Evolutionary conservation across 1,284 basidiomycete genomes (phyloP).

Genomic region (Rhodofomes roseus): DNA sequence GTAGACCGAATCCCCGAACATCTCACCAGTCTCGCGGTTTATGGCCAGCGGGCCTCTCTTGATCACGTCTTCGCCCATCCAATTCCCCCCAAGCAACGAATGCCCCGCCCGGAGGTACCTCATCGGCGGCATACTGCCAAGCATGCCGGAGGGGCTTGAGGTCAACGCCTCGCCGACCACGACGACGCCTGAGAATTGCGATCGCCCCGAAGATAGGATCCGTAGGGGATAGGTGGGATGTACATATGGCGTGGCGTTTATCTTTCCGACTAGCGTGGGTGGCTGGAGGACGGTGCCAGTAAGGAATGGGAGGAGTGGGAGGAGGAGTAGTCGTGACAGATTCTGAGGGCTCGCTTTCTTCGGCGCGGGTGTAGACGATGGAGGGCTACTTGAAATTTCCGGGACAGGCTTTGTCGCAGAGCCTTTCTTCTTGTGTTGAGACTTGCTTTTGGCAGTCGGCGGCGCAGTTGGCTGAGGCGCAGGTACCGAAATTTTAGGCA

Average conservation of each 20-base stretch:
- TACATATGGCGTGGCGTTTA: constrained; percentile 47
- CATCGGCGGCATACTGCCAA: background rate
- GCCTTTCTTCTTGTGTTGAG: constrained; percentile 9
- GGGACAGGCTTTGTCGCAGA: background rate
- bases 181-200: constrained; percentile 68
- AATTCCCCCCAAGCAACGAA: constrained; percentile 85
- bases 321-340: constrained; percentile 33
- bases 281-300: constrained; percentile 37
- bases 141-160: background rate
- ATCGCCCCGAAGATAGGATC: constrained; percentile 67
- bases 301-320: constrained; percentile 34
- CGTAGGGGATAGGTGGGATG: constrained; percentile 55
- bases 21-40: constrained; percentile 48
- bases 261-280: constrained; percentile 50
- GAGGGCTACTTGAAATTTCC: background rate
- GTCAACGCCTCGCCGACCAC: constrained; percentile 69
- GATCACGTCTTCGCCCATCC: constrained; percentile 58
- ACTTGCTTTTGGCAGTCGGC: constrained; percentile 7
- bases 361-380: constrained; percentile 9
- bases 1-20: constrained; percentile 78
- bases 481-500: background rate
- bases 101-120: constrained; percentile 86
- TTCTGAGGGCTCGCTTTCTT: constrained; percentile 12
- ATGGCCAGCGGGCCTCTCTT: constrained; percentile 34
- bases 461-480: background rate